Percentiles rank a stretch among this genome's conserved stretches.
Evolutionary conservation across 306 rosid species (phyloP).

Genomic region (Lagenaria siceraria): DNA sequence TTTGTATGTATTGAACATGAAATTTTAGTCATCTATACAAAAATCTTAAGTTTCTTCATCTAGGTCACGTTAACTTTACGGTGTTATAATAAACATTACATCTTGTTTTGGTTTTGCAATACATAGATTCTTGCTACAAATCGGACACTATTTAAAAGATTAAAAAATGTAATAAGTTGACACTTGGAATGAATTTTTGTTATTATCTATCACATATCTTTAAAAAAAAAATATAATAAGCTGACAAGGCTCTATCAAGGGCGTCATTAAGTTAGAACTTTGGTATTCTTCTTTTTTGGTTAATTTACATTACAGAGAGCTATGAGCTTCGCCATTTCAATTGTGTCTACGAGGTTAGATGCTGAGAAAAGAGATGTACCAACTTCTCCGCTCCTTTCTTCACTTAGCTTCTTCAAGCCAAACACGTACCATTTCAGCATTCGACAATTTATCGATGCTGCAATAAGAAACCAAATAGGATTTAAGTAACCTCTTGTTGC

Average conservation of each 20-base stretch:
- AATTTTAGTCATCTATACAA: too few species aligned
- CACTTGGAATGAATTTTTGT: not conserved
- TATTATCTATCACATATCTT: not conserved
- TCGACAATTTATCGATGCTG: conserved; percentile 43
- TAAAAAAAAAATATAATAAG: not conserved
- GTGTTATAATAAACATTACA: too few species aligned
- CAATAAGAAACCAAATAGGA: not conserved
- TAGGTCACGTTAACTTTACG: too few species aligned
- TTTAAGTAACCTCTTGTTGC: not conserved
- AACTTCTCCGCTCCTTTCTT: not conserved
- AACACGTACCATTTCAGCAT: conserved; percentile 28
- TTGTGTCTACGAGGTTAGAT: not conserved
- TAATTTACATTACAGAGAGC: not conserved
- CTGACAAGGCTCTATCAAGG: not conserved
- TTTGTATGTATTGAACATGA: too few species aligned
- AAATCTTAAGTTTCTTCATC: too few species aligned
- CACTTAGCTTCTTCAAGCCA: conserved; percentile 55
- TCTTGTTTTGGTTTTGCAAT: too few species aligned
- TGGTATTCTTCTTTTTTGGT: not conserved
- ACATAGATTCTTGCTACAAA: too few species aligned
- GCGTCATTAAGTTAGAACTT: not conserved
- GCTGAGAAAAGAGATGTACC: not conserved
- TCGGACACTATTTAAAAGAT: too few species aligned
- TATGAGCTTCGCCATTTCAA: not conserved
- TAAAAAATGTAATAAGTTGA: too few species aligned